Conservation (phyloP, 2,329 filamentous ascomycete species). For the Talaromyces pinophilus region DNA sequence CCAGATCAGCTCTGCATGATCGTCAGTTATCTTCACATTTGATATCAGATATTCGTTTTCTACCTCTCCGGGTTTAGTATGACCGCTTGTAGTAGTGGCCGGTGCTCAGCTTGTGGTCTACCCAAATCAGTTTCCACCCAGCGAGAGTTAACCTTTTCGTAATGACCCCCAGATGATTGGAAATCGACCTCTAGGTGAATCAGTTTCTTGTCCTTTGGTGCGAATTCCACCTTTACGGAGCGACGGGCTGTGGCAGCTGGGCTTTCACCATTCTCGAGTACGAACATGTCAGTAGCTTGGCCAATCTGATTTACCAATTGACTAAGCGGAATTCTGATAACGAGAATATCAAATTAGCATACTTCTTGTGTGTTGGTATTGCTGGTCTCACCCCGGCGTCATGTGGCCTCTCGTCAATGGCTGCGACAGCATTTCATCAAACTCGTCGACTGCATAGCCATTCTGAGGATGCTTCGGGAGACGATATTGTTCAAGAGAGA, state of each 20-base stretch:
- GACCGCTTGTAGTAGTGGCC: slow-evolving; percentile 38
- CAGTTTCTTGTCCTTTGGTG: slow-evolving; percentile 30
- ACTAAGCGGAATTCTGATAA: not conserved
- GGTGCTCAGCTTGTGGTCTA: slow-evolving; percentile 28
- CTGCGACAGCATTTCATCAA: slow-evolving; percentile 43
- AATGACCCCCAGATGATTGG: slow-evolving; percentile 32
- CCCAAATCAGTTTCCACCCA: slow-evolving; percentile 37
- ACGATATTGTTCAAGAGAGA: slow-evolving; percentile 42
- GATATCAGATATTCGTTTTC: not conserved
- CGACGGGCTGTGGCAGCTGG: slow-evolving; percentile 32
- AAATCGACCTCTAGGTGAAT: slow-evolving; percentile 45
- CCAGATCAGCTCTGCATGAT: slow-evolving; percentile 42
- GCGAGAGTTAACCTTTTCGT: slow-evolving; percentile 38
- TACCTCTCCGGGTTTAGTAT: slow-evolving; percentile 43
- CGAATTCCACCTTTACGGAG: slow-evolving; percentile 47
- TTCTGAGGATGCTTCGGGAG: slow-evolving; percentile 29
- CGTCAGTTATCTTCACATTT: slow-evolving; percentile 13
- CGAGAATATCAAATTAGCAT: not conserved
- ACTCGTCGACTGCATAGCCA: slow-evolving; percentile 41
- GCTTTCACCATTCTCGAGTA: slow-evolving; percentile 29
- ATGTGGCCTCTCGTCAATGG: slow-evolving; percentile 40
- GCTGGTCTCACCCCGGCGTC: slow-evolving; percentile 38
- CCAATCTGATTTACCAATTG: slow-evolving; percentile 34
- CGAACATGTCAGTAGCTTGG: slow-evolving; percentile 33
- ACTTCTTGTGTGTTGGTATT: not conserved